Conservation (phyloP, 2,329 filamentous ascomycete species). For the Fusarium sororula region DNA sequence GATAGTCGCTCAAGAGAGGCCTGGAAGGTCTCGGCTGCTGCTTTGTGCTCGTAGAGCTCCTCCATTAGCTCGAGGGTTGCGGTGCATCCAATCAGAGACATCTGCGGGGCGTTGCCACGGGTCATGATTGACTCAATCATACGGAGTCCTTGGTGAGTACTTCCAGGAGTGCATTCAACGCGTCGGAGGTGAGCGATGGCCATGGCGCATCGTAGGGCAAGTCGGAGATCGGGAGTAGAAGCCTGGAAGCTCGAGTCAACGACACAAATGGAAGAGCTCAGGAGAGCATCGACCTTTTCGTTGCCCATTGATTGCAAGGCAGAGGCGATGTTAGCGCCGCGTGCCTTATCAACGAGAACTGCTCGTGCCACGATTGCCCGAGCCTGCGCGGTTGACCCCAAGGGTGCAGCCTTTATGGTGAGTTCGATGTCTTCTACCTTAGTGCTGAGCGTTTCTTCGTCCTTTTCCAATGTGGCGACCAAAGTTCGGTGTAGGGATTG, state of each 20-base stretch:
- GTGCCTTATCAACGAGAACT: constrained; percentile 62
- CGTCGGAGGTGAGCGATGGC: constrained; percentile 67
- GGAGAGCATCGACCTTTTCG: constrained; percentile 40
- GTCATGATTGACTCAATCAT: constrained; percentile 61
- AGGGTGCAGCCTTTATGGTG: constrained; percentile 78
- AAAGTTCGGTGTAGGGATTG: constrained; percentile 76
- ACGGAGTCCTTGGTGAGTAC: constrained; percentile 54
- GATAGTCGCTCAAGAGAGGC: constrained; percentile 65
- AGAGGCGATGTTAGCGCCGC: constrained; percentile 64
- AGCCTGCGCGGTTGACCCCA: constrained; percentile 75
- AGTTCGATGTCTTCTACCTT: constrained; percentile 65
- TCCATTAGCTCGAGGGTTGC: constrained; percentile 68
- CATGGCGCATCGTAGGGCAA: constrained; percentile 68
- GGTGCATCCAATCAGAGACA: constrained; percentile 68
- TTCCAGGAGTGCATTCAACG: constrained; percentile 46
- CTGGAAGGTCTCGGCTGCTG: constrained; percentile 58
- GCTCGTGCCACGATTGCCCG: constrained; percentile 69
- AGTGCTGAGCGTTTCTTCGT: constrained; percentile 42
- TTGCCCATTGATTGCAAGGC: constrained; percentile 61
- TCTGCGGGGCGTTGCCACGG: constrained; percentile 51
- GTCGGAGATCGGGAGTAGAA: constrained; percentile 61
- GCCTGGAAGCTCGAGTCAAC: constrained; percentile 56
- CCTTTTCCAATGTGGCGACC: constrained; percentile 67
- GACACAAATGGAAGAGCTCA: constrained; percentile 49
- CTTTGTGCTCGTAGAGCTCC: constrained; percentile 57